Base-by-base conservation (phyloP, 2,329 filamentous ascomycete species). In the Claviceps purpurea region DNA sequence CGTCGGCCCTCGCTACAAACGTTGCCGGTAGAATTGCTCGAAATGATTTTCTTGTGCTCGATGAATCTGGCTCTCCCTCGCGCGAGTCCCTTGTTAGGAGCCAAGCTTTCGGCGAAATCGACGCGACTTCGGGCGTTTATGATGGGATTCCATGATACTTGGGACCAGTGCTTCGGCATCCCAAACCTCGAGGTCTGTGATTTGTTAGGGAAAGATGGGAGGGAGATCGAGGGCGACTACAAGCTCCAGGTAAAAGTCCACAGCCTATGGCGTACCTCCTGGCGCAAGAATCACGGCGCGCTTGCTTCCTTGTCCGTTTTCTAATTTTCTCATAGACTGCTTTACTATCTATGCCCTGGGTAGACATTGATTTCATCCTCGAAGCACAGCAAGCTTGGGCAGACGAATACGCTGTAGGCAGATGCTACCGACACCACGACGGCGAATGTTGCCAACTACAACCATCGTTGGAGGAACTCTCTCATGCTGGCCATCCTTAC, bases 21-120 rank as follows among this genome's bases (percentile, higher is more conserved):
- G 24, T 63, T 81, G 8, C 78, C 78, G 0, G 59, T 70, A 5
- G 78, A 81, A 60, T 65, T 81, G 26, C 68, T 81, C 13, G 74
- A 79, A 59, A 66, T 56, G 30, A 77, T 81, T 48, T 72, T 79
- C 51, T 62, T 75, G 56, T 62, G 73, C 50, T 78, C 75, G 49
- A 60, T 64, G 55, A 79, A 76, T 56, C 55, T 75, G 47, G 67
- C 71, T 48, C 65, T 81, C 0, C 69, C 75, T 0, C 68, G 64
- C 4, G 66, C 70, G 48, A 73, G 69, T 50, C 70, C 61, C 11
- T 61, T 68, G 34, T 64, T 81, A 34, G 73, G 75, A 20, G 59
- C 63, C 26, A 66, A 71, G 46, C 68, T 81, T 16, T 78, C 76
- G 5, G 58, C 59, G 0, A 62, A 62, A 10, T 63, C 60, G 7